Base-by-base conservation (phyloP, 805 yeast genomes). In the Nakazawaea ishiwadae region DNA sequence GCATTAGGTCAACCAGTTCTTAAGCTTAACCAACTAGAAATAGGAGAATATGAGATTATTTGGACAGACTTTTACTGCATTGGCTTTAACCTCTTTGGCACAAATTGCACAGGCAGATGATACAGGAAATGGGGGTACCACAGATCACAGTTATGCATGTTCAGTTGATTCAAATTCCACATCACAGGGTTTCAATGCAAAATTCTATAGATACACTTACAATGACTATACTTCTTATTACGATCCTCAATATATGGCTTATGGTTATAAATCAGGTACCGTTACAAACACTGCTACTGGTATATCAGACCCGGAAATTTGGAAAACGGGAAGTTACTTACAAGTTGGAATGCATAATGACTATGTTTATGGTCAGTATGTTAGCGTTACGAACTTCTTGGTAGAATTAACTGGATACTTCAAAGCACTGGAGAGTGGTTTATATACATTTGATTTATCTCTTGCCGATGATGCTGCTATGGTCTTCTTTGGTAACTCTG, bases 401-500 rank as follows among this genome's bases (percentile, higher is more conserved):
- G 44, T 54, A 45, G 56, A 50, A 31, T 38, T 52, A 26, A 49
- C 50, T 6, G 57, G 57, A 32, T 57, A 50, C 37, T 52, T 47
- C 46, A 28, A 33, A 17, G 60, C 68, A n/a, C 37, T 47, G 4
- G 46, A 41, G 16, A 46, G 58, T 15, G 69, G 68, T 44, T 38
- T 49, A 7, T 64, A 58, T 36, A 40, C 47, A 0, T 49, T 63
- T 34, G 27, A 38, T 12, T 42, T 60, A 14, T 27, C 33, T 5
- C 29, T 30, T 9, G 52, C 55, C 18, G 68, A 63, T 51, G 68
- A 64, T 48, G 48, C 52, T 16, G 60, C 51, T 16, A 56, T 55
- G 49, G 59, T 66, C 33, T 53, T 50, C 35, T 45, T 58, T 39
- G 65, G 64, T 31, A 56, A 56, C 6, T 15, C 15, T 16, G 54